Conservation (phyloP, 495 filamentous ascomycete genomes). For the Annulohypoxylon bovei region DNA sequence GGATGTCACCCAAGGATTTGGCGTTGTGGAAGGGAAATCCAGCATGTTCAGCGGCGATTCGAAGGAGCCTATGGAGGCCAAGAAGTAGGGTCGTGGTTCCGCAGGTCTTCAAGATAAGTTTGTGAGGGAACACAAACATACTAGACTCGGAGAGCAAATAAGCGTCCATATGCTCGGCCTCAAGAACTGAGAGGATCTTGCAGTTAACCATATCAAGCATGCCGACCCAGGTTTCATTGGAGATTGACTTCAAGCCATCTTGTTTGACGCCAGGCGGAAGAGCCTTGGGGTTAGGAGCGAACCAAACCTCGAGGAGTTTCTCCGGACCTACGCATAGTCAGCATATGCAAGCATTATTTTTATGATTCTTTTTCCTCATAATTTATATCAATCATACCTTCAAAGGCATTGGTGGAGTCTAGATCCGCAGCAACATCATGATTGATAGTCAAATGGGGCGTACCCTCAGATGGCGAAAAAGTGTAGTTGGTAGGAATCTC, state of each 20-base stretch:
- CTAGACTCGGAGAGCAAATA: constrained; percentile 98
- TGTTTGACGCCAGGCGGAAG: constrained; percentile 76
- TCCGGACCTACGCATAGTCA: constrained; percentile 73
- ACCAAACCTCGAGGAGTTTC: constrained; percentile 99
- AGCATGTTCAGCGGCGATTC: constrained; percentile 86
- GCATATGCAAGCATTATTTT: neutral
- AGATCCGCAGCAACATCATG: constrained; percentile 93
- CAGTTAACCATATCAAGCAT: constrained; percentile 99
- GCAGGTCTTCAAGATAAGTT: constrained; percentile 98
- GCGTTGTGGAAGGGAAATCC: constrained; percentile 77
- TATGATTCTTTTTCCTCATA: neutral
- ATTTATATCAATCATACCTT: constrained; percentile 66
- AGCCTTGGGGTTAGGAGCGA: constrained; percentile 78
- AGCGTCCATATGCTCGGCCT: constrained; percentile 95
- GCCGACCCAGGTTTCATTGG: constrained; percentile 86
- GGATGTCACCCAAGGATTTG: constrained; percentile 62
- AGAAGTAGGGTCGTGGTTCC: constrained; percentile 94
- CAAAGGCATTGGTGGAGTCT: constrained; percentile 96
- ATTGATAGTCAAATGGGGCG: constrained; percentile 94
- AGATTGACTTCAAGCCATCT: constrained; percentile 85
- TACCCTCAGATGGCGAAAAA: constrained; percentile 80
- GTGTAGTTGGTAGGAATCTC: constrained; percentile 82
- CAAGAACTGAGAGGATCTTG: constrained; percentile 94
- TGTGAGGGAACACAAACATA: constrained; percentile 99
- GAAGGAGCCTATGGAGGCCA: constrained; percentile 87